These are phyloP conservation scores for Sphenostylis stenocarpa DNA, from an alignment of 306 rosid species.

Conservation along the genomic window DNA sequence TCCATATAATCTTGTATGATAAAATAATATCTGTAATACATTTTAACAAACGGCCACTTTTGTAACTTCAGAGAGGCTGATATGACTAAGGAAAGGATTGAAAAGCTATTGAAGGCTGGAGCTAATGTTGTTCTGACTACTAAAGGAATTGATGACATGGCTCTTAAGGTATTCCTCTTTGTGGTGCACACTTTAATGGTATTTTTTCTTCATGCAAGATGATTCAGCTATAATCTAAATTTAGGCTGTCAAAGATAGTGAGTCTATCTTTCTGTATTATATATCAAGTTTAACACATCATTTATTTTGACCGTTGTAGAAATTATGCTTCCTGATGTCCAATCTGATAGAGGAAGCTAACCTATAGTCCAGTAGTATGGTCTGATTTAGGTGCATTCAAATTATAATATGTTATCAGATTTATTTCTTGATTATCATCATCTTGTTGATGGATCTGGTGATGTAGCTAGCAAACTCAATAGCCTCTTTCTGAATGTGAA, in stretches of 20 bases:
- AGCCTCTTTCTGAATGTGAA: background rate
- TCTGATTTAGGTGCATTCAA: background rate
- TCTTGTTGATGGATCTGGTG: background rate
- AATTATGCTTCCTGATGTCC: background rate
- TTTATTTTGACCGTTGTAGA: background rate
- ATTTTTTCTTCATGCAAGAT: background rate
- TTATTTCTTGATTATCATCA: background rate
- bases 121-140: conserved; percentile 97
- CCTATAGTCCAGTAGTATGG: background rate
- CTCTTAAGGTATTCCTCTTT: conserved; percentile 69
- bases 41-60: background rate
- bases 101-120: conserved; percentile 87
- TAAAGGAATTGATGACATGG: conserved; percentile 98
- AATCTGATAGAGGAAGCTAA: background rate
- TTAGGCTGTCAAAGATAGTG: background rate
- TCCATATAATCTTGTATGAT: conserved; percentile 4
- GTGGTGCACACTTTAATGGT: background rate
- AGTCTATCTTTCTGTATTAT: background rate
- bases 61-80: conserved; percentile 73
- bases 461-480: background rate
- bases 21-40: background rate
- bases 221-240: background rate
- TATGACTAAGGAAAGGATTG: conserved; percentile 95
- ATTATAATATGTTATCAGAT: background rate
- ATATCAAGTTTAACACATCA: background rate